Evolutionary conservation across 176 grass and related monocot genomes (phyloP), one percentile per base, ranked within the genome.

Genomic region (Triticum turgidum): DNA sequence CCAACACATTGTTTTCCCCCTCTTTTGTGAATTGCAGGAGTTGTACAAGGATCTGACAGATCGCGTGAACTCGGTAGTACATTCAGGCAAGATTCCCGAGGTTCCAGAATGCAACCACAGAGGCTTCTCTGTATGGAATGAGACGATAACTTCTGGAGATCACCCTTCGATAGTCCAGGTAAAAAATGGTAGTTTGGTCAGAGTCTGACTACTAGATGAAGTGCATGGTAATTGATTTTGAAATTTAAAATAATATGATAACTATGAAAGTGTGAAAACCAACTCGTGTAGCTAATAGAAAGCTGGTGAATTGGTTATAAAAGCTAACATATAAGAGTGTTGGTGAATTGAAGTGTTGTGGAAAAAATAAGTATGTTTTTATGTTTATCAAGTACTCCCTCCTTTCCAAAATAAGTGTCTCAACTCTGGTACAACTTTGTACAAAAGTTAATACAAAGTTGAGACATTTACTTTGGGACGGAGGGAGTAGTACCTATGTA

Each of bases 141-240:
- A 79, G 34, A 85, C 33, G 6, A 73, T 65, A n/a, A 86, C 87
- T 89, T 66, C 84, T 56, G 65, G 22, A 21, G 83, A 97, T 85
- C 94, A 94, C 80, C 92, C 86, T 71, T 30, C 91, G 21, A 85
- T 94, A 77, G 76, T 97, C 69, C 85, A 90, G 86, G 94, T 93
- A 89, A 78, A 78, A 68, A 9, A 80, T 21, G 51, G 73, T 80
- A 22, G 22, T 73, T 47, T 58, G 20, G 25, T 82, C 7, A 42
- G 37, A 65, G 30, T 5, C n/a, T 24, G 14, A 77, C 8, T 81
- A 76, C 4, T 68, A 78, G 6, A 21, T 38, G 61, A 61, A 88
- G 38, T 61, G 82, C n/a, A 76, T 82, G 54, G 24, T 81, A 2
- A 56, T 45, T 80, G 8, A 15, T 15, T 67, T 51, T 5, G 51